phyloP scores from a whole-genome alignment of 1,284 basidiomycete genomes.

The Sporisorium sorghi region DNA sequence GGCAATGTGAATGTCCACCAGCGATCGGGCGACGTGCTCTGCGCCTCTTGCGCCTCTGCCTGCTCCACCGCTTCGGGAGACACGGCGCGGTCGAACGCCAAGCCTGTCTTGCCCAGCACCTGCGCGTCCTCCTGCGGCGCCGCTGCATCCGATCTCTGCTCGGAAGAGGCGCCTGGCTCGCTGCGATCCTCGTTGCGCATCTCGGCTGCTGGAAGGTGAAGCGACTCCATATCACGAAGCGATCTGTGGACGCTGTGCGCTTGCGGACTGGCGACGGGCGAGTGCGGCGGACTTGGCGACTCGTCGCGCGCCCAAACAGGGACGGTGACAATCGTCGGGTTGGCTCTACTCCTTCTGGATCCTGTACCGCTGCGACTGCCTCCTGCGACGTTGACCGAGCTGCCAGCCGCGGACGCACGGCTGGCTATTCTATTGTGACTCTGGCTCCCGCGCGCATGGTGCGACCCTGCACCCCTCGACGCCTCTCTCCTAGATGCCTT shows the following conservation, averaged over 20 bases:
- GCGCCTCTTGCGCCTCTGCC: conserved; percentile 32
- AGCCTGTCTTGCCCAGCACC: conserved; percentile 11
- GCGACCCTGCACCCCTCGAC: conserved; percentile 4
- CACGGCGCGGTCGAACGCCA: conserved; percentile 24
- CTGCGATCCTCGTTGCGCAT: conserved; percentile 13
- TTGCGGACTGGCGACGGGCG: conserved; percentile 32
- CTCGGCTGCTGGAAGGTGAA: conserved; percentile 30
- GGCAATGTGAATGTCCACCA: conserved; percentile 65
- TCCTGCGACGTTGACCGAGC: conserved; percentile 24
- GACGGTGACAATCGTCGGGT: conserved; percentile 44
- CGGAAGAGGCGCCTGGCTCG: conserved; percentile 18
- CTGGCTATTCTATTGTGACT: conserved; percentile 22
- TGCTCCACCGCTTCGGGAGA: conserved; percentile 30
- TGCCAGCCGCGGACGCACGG: conserved; percentile 29
- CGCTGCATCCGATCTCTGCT: conserved; percentile 14
- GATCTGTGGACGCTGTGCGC: conserved; percentile 30
- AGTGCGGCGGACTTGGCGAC: conserved; percentile 43
- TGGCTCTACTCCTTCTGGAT: conserved; percentile 31
- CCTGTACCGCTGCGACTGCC: conserved; percentile 16
- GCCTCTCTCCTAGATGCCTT: conserved; percentile 21
- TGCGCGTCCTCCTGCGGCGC: conserved; percentile 17
- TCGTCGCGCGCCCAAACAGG: conserved; percentile 56
- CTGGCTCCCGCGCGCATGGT: conserved; percentile 25
- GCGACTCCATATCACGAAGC: conserved; percentile 23
- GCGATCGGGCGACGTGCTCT: conserved; percentile 38